Evolutionary conservation across 2,329 filamentous ascomycete species (phyloP).

Genomic region (Trichophyton schoenleinii): DNA sequence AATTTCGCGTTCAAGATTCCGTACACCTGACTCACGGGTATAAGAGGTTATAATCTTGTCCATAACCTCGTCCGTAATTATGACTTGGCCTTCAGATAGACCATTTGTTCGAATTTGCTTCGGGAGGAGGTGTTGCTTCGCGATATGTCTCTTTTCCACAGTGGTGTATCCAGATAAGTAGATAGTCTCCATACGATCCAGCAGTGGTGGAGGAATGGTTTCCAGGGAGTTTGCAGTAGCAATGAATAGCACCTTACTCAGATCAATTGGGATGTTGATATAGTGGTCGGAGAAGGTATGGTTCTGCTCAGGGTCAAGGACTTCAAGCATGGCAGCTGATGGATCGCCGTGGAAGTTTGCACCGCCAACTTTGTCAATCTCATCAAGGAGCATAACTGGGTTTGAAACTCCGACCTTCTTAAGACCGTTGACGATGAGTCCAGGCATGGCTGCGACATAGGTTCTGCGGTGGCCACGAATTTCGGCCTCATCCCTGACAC

Average conservation of each 20-base stretch:
- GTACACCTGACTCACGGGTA: conserved; percentile 89
- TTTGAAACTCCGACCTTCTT: conserved; percentile 95
- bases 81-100: conserved; percentile 60
- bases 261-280: conserved; percentile 84
- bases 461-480: conserved; percentile 90
- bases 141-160: conserved; percentile 91
- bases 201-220: conserved; percentile 82
- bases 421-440: conserved; percentile 80
- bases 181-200: conserved; percentile 97
- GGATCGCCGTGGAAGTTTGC: conserved; percentile 91
- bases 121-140: conserved; percentile 80
- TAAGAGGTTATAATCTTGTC: conserved; percentile 94
- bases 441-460: conserved; percentile 98
- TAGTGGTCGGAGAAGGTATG: conserved; percentile 92
- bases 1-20: conserved; percentile 90
- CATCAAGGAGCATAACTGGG: conserved; percentile 87
- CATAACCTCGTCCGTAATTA: conserved; percentile 68
- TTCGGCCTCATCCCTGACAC: conserved; percentile 91
- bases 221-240: conserved; percentile 91
- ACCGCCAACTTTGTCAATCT: conserved; percentile 92
- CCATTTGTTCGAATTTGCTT: conserved; percentile 92
- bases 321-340: conserved; percentile 93
- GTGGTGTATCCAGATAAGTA: conserved; percentile 90
- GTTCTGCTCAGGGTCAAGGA: conserved; percentile 94
- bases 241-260: conserved; percentile 95